A percentile compares a stretch with the other conserved stretches of the same genome.
Conservation (phyloP, 148 eudicot genomes). For the Polygonum maritimum region DNA sequence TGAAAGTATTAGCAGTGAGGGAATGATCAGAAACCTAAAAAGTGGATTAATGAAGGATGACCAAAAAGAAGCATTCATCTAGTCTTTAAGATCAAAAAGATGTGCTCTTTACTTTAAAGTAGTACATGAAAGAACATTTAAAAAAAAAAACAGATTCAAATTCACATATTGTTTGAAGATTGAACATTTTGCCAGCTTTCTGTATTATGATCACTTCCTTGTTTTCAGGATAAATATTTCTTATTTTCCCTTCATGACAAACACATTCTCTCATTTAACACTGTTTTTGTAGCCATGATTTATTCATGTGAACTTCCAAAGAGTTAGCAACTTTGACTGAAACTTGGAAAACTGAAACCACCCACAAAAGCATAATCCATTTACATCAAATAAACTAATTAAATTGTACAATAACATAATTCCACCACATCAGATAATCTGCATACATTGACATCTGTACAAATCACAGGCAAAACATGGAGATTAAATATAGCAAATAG, state of each 20-base stretch:
- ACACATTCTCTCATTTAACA: not conserved
- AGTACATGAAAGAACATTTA: not conserved
- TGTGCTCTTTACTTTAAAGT: not conserved
- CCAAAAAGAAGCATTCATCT: constrained; percentile 7
- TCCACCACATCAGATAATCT: not conserved
- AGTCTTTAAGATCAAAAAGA: constrained; percentile 1
- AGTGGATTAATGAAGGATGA: not conserved
- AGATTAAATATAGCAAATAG: not conserved
- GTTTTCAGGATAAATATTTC: not conserved
- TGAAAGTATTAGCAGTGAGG: not conserved
- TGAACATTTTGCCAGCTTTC: not conserved
- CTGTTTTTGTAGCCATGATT: not conserved
- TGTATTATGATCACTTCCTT: constrained; percentile 2
- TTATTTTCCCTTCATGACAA: not conserved
- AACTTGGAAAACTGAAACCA: not conserved
- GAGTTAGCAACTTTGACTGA: not conserved
- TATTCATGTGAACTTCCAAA: not conserved
- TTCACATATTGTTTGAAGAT: not conserved
- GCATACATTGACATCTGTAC: not conserved
- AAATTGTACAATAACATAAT: not conserved
- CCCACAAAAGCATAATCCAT: not conserved
- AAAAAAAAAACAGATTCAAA: not conserved
- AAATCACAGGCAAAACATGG: not conserved
- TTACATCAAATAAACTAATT: not conserved
- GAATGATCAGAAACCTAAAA: not conserved